Conservation (phyloP, 83 land plant species). For the Diphasiastrum complanatum region DNA sequence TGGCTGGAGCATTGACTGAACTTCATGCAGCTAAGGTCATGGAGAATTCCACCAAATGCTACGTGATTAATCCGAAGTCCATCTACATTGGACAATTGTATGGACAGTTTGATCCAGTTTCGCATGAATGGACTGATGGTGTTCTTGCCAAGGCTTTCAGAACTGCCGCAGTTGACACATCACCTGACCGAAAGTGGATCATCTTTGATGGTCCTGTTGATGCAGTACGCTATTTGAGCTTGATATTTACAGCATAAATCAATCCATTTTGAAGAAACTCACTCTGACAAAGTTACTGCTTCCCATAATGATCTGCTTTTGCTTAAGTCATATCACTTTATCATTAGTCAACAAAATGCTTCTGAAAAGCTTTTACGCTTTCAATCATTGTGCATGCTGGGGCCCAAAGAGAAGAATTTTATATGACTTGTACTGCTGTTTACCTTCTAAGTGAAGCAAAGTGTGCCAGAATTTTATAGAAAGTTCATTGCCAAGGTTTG, state of each 20-base stretch:
- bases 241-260: neutral
- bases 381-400: no score
- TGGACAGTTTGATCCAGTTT: slow-evolving; percentile 45
- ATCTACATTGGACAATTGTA: slow-evolving; percentile 43
- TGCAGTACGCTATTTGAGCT: slow-evolving; percentile 22
- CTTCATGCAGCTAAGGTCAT: slow-evolving; percentile 19
- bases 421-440: no score
- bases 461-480: no score
- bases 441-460: no score
- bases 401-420: no score
- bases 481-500: no score
- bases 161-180: slow-evolving; percentile 34
- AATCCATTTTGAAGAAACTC: no score
- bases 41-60: slow-evolving; percentile 30
- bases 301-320: no score
- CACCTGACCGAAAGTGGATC: slow-evolving; percentile 42
- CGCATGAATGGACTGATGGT: slow-evolving; percentile 47
- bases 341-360: no score
- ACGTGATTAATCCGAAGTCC: slow-evolving; percentile 35
- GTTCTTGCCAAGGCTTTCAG: slow-evolving; percentile 36
- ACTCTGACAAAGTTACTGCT: no score
- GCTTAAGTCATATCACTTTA: no score
- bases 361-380: no score
- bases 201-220: slow-evolving; percentile 45
- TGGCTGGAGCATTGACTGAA: slow-evolving; percentile 36